Evolutionary conservation across 257 asterid genomes (phyloP), one percentile per base, ranked within the genome.

Genomic region (Przewalskia tangutica): DNA sequence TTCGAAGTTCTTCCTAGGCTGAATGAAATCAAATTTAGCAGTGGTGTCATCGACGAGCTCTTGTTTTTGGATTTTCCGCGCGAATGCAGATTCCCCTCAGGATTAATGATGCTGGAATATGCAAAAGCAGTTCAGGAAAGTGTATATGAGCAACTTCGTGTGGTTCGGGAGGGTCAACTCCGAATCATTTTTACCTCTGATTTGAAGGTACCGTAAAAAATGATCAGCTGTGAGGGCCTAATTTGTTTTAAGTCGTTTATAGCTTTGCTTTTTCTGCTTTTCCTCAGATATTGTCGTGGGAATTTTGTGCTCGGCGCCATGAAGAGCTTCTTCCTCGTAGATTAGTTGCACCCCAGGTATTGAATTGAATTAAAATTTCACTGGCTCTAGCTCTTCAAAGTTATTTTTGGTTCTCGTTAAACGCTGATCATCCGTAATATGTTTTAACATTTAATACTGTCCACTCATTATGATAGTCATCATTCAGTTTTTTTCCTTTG

Each of bases 1-100:
- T 93, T 87, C 84, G 99, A 96, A 90, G 98, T 94, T 83, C 98
- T 96, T 71, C 98, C 98, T 7, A 91, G 99, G 86, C 99, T 96
- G 20, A 93, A 92, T 83, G 98, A 96, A 88, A 96, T 96, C 86
- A 94, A 96, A 87, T 96, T 94, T 85, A 93, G 97, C 73, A 94
- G 98, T 78, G 98, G 98, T 40, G 91, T 96, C 60, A 83, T 93
- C 6, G 97, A 93, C 36, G 99, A 96, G 86, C 98, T 94, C 79
- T 86, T 96, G 84, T 96, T 89, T 91, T 90, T 96, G 91, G 98
- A 96, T 88, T 90, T 94, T 91, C 99, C 99, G 6, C 95, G 98
- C 46, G 99, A 96, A 87, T 86, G 90, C 82, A 91, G 98, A 81
- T 93, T 85, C 78, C 87, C 98, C 68, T 92, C 99, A 5, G 99